Base-by-base conservation (phyloP, 1,139 yeast species). In the Blastobotrys persicus region DNA sequence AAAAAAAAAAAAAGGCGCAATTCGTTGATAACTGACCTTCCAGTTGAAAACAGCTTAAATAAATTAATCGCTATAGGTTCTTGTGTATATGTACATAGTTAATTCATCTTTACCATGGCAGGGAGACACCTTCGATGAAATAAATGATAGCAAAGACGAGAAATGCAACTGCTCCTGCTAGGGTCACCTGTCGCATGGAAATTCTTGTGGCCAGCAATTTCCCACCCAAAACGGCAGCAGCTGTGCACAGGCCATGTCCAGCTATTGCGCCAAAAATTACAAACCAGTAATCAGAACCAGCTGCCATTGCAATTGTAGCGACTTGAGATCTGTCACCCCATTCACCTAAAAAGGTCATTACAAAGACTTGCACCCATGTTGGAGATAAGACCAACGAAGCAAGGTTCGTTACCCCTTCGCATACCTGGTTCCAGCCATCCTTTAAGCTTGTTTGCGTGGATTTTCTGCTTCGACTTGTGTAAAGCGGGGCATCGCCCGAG, bases 241-340 rank as follows among this genome's bases (percentile, higher is more conserved):
- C 80, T 0, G 98, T 88, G 71, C 98, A 92, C n/a, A 86, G 51
- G 9, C 85, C 83, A 68, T 92, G 99, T 23, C 98, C 99, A 42
- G 85, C 67, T 40, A 89, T 81, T 18, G 96, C 96, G 52, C 99
- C 98, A 42, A 84, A 59, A 43, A 92, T 88, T 44, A 91, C 96
- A 62, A 77, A 77, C 92, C 95, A 83, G 71, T 88, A 92, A 67
- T 89, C 88, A 34, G 89, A 83, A 35, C 97, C 97, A 1, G 98
- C 96, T 44, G 98, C 98, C 95, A 92, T 86, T 47, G 98, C 98
- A 62, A 92, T 89, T 39, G 97, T 94, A 34, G 98, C 96, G 48
- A 92, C 88, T 71, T 92, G 99, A 12, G 97, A 89, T 63, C 98
- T 82, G 68, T 92, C 99, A 45, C 99, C 99, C 95, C 98, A 89